phyloP scores from a whole-genome alignment of 1,284 basidiomycete species.

The Agaricales sp. region DNA sequence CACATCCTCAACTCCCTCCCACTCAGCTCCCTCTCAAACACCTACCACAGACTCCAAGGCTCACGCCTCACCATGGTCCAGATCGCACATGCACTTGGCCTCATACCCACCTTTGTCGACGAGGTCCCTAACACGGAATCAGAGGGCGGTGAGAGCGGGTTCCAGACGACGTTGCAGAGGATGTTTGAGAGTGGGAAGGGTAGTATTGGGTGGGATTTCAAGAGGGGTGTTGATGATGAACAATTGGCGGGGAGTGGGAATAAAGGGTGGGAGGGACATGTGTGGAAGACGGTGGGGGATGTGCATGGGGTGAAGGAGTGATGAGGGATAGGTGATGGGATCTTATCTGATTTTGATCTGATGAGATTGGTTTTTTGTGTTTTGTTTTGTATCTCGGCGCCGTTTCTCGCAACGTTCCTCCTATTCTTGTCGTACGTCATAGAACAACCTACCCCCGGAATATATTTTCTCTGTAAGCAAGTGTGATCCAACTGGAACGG shows the following conservation, averaged over 20 bases:
- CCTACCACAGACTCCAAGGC: conserved; percentile 18
- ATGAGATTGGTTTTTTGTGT: too few relatives aligned
- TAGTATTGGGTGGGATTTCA: conserved; percentile 15
- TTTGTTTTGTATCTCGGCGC: too few relatives aligned
- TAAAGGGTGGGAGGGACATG: conserved; percentile 2
- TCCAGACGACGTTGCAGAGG: neutral
- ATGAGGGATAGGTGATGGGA: too few relatives aligned
- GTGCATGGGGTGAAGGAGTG: neutral
- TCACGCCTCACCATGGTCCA: conserved; percentile 14
- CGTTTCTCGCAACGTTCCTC: too few relatives aligned
- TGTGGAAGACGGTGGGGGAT: conserved; percentile 1
- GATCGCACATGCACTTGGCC: conserved; percentile 13
- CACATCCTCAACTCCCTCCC: conserved; percentile 19
- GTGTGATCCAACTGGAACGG: too few relatives aligned
- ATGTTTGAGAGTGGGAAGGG: conserved; percentile 12
- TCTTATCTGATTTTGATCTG: too few relatives aligned
- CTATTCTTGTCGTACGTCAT: too few relatives aligned
- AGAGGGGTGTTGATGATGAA: neutral
- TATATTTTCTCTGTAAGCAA: too few relatives aligned
- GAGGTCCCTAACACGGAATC: too few relatives aligned
- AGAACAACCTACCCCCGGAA: too few relatives aligned
- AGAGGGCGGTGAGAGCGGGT: neutral
- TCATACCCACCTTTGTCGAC: conserved; percentile 11
- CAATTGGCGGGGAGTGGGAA: neutral
- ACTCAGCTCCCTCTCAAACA: conserved; percentile 14